phyloP scores from a whole-genome alignment of 768 basidiomycete species.

The Suillus brevipes region DNA sequence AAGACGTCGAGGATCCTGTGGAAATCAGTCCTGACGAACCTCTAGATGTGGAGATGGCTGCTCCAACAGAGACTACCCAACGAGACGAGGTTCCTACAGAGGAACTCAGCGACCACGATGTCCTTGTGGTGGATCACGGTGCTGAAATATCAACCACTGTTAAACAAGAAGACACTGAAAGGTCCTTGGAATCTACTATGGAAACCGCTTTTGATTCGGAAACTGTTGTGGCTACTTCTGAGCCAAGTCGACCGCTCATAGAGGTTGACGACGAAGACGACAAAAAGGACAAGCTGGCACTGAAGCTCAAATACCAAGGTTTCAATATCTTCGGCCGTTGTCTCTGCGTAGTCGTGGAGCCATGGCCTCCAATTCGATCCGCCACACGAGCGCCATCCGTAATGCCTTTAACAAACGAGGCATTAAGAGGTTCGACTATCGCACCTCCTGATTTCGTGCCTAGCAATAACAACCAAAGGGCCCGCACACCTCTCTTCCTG shows the following conservation, averaged over 20 bases:
- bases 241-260: background rate
- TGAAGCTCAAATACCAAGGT: slow-evolving; percentile 67
- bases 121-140: slow-evolving; percentile 4
- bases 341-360: slow-evolving; percentile 82
- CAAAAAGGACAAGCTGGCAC: slow-evolving; percentile 67
- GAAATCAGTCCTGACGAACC: slow-evolving; percentile 2
- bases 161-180: slow-evolving; percentile 3
- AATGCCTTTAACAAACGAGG: slow-evolving; percentile 25
- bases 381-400: slow-evolving; percentile 34
- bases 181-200: background rate
- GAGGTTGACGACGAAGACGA: slow-evolving; percentile 60
- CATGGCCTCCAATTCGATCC: slow-evolving; percentile 60
- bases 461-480: slow-evolving; percentile 34
- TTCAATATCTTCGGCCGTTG: slow-evolving; percentile 72
- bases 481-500: slow-evolving; percentile 69
- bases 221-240: background rate
- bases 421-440: slow-evolving; percentile 33
- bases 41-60: slow-evolving; percentile 21
- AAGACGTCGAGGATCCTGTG: slow-evolving; percentile 23
- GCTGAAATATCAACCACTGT: background rate
- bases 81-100: background rate
- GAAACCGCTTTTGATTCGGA: slow-evolving; percentile 5
- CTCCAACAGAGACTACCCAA: slow-evolving; percentile 1
- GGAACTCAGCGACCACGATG: background rate
- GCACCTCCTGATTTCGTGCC: slow-evolving; percentile 33